phyloP scores from a whole-genome alignment of 116 monocot species.

The Phalaenopsis hybrid region DNA sequence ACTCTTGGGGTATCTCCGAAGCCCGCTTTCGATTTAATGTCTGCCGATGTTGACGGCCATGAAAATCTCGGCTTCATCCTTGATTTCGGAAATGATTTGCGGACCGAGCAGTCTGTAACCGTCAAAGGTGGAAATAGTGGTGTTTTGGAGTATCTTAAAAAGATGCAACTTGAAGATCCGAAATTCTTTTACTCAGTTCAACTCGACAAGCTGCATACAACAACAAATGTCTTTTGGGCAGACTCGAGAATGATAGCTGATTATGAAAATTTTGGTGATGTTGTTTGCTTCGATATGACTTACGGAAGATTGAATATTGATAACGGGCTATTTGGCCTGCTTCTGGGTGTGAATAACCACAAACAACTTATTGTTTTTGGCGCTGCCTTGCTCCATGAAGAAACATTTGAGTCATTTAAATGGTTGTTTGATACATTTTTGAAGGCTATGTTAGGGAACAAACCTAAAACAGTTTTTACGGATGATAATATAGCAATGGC shows the following conservation, averaged over 20 bases:
- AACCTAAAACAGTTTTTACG: constrained; percentile 23
- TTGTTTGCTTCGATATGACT: constrained; percentile 34
- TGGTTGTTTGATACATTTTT: constrained; percentile 33
- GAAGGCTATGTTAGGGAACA: constrained; percentile 29
- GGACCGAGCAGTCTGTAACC: constrained; percentile 1
- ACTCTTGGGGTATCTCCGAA: constrained; percentile 3
- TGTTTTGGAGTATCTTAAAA: constrained; percentile 18
- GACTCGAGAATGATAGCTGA: constrained; percentile 35
- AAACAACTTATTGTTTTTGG: constrained; percentile 27
- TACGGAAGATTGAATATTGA: constrained; percentile 15
- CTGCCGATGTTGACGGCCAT: constrained; percentile 10
- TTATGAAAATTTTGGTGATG: constrained; percentile 33
- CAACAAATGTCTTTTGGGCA: constrained; percentile 40
- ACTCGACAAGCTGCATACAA: constrained; percentile 23
- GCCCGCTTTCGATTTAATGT: constrained; percentile 3
- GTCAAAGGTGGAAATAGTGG: constrained; percentile 7
- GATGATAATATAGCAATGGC: constrained; percentile 18
- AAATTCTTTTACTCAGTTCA: constrained; percentile 28
- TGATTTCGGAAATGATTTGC: constrained; percentile 13
- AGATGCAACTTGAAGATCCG: constrained; percentile 16
- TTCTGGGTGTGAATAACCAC: constrained; percentile 32
- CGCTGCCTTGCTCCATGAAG: constrained; percentile 24
- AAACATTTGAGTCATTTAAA: constrained; percentile 24
- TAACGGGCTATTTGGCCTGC: constrained; percentile 19
- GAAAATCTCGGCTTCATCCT: constrained; percentile 3